These are phyloP conservation scores for Polyporus tsugae DNA, from an alignment of 1,284 basidiomycete species.

Conservation along the genomic window DNA sequence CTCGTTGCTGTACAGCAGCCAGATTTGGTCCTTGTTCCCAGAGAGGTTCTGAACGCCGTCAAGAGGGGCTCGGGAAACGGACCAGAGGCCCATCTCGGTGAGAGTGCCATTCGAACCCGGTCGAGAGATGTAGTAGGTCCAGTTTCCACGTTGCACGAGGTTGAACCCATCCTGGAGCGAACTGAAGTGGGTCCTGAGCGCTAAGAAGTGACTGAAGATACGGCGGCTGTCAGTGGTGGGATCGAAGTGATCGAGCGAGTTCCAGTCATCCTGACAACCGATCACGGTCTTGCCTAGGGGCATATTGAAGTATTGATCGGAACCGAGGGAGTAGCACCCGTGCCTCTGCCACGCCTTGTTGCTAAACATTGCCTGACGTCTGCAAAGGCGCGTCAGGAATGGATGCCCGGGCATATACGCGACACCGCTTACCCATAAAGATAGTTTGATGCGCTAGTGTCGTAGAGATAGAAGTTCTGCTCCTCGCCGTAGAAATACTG, in stretches of 20 bases:
- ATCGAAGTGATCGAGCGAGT: conserved; percentile 92
- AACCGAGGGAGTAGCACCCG: conserved; percentile 90
- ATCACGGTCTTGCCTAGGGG: conserved; percentile 79
- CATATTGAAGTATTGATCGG: conserved; percentile 91
- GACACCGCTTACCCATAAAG: conserved; percentile 72
- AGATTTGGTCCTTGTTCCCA: conserved; percentile 73
- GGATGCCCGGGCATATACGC: background rate
- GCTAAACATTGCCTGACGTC: conserved; percentile 90
- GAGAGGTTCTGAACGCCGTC: conserved; percentile 60
- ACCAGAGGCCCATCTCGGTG: conserved; percentile 90
- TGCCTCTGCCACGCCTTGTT: conserved; percentile 90
- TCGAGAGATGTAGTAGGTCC: conserved; percentile 79
- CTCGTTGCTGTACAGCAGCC: conserved; percentile 87
- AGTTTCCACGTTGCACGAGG: conserved; percentile 81
- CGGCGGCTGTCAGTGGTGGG: conserved; percentile 82
- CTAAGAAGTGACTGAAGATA: conserved; percentile 75
- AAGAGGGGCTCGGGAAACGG: conserved; percentile 74
- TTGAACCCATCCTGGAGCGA: conserved; percentile 87
- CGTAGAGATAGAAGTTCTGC: conserved; percentile 85
- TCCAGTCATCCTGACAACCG: conserved; percentile 89
- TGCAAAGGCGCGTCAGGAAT: conserved; percentile 41
- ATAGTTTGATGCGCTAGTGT: conserved; percentile 87
- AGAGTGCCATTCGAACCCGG: conserved; percentile 83
- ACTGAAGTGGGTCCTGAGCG: conserved; percentile 72
- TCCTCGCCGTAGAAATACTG: conserved; percentile 90